phyloP scores from a whole-genome alignment of 768 basidiomycete species.

The Peribolospora kevripleyi region DNA sequence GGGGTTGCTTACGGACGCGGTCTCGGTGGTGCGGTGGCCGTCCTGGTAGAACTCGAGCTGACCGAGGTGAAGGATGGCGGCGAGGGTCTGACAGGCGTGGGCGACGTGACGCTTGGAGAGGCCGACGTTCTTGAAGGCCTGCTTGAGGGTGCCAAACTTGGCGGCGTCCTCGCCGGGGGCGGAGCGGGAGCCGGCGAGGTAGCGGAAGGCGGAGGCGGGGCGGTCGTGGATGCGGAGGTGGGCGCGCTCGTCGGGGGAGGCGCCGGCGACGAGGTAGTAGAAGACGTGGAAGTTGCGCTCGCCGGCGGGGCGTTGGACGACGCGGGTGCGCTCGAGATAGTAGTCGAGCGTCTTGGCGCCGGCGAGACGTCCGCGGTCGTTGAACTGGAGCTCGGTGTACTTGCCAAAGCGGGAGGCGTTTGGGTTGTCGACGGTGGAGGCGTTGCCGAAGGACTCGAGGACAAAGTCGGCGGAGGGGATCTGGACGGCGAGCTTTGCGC shows the following conservation, averaged over 20 bases:
- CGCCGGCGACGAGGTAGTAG: conserved; percentile 85
- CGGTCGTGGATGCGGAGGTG: conserved; percentile 55
- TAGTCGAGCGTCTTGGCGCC: conserved; percentile 93
- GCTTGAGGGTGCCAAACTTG: conserved; percentile 79
- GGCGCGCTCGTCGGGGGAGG: conserved; percentile 60
- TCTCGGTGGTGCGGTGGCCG: conserved; percentile 61
- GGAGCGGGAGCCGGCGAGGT: conserved; percentile 25
- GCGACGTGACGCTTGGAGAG: conserved; percentile 78
- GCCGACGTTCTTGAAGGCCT: conserved; percentile 77
- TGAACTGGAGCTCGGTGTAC: conserved; percentile 94
- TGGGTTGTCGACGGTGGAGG: conserved; percentile 60
- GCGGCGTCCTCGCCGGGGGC: conserved; percentile 44
- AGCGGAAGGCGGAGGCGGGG: conserved; percentile 47
- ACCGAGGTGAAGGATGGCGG: conserved; percentile 86
- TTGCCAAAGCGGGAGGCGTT: conserved; percentile 94
- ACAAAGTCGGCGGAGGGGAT: conserved; percentile 87
- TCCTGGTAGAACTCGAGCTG: conserved; percentile 82
- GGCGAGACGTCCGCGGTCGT: conserved; percentile 60
- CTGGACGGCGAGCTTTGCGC: conserved; percentile 52
- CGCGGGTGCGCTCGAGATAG: conserved; percentile 75
- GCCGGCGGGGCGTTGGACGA: conserved; percentile 63
- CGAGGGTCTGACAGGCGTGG: conserved; percentile 79
- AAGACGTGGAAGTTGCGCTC: conserved; percentile 97
- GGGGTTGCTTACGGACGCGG: conserved; percentile 62
- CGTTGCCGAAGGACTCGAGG: conserved; percentile 80